Base-by-base conservation (phyloP, 1,139 yeast species). In the Diutina rugosa region DNA sequence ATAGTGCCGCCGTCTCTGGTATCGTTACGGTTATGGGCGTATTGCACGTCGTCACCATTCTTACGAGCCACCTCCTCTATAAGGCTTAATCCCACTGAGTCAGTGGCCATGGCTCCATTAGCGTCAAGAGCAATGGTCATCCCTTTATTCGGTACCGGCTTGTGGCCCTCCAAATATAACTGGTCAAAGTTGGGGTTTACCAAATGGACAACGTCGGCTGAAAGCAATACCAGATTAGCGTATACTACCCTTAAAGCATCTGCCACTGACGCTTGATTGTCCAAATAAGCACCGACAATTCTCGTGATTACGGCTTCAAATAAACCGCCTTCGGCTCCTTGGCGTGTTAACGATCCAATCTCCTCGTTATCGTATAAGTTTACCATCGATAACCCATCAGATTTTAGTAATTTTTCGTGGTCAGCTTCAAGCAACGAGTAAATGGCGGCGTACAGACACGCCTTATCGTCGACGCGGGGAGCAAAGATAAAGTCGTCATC, bases 21-120 rank as follows among this genome's bases (percentile, higher is more conserved):
- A 64, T 82, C 89, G 68, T 87, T 87, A 65, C 90, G 78, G 61
- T 84, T 80, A 63, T 84, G 85, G 72, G 84, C 82, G 65, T 79
- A 80, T 68, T 89, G 96, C 32, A 88, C 61, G 55, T 71, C 71
- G 62, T 87, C 87, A 55, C 75, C 85, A 59, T 87, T 82, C 57
- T 73, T 65, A 54, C 77, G 70, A 5, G 89, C 90, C 62, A 89
- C 70, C 61, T 84, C 83, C 64, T 84, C 84, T 51, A 83, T 76
- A 55, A 89, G 71, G 0, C 90, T 84, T 53, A 79, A 70, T 12
- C 91, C 88, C 41, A 82, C 81, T 3, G 84, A 76, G 66, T 89
- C 96, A 16, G 95, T 87, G 51, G 91, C 87, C 80, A 88, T 85
- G 66, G 85, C 86, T 26, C 84, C 89, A 65, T 88, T 86, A 44